A percentile compares a stretch with the other conserved stretches of the same genome.
phyloP scores from a whole-genome alignment of 129 eudicot species.

The Flaveria trinervia region DNA sequence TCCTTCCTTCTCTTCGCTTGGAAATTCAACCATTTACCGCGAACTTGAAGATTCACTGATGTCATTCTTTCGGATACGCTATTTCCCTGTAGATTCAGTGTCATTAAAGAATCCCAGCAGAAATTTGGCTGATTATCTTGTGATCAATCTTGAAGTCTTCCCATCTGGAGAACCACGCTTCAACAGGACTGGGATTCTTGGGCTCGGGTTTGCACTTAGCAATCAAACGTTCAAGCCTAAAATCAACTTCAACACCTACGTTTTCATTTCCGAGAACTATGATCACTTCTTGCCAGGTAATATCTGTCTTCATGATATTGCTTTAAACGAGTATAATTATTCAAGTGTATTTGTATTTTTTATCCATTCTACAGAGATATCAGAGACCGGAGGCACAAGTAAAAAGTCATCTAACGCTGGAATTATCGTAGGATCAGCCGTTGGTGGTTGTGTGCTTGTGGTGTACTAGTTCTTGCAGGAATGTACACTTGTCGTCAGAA shows the following conservation, averaged over 20 bases:
- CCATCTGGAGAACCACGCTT: conserved; percentile 51
- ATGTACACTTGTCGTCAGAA: conserved; percentile 46
- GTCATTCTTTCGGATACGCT: conserved; percentile 24
- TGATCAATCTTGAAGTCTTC: conserved; percentile 48
- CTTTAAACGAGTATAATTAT: neutral
- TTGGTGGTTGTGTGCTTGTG: conserved; percentile 44
- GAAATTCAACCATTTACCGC: conserved; percentile 30
- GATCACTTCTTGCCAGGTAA: conserved; percentile 40
- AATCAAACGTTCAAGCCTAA: conserved; percentile 58
- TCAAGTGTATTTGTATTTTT: neutral
- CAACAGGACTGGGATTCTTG: conserved; percentile 50
- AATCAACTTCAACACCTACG: conserved; percentile 46
- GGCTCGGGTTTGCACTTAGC: conserved; percentile 45
- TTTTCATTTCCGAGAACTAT: conserved; percentile 39
- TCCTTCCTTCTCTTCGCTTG: conserved; percentile 59
- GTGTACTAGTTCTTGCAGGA: neutral
- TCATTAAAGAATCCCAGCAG: conserved; percentile 43
- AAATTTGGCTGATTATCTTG: conserved; percentile 45
- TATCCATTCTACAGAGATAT: conserved; percentile 10
- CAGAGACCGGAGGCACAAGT: neutral
- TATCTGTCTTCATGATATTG: neutral
- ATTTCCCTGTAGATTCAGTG: conserved; percentile 55
- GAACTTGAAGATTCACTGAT: conserved; percentile 39
- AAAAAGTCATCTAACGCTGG: conserved; percentile 32
- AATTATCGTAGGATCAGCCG: conserved; percentile 38